Conservation (phyloP, 2,329 filamentous ascomycete species). For the Trichoderma semiorbis region DNA sequence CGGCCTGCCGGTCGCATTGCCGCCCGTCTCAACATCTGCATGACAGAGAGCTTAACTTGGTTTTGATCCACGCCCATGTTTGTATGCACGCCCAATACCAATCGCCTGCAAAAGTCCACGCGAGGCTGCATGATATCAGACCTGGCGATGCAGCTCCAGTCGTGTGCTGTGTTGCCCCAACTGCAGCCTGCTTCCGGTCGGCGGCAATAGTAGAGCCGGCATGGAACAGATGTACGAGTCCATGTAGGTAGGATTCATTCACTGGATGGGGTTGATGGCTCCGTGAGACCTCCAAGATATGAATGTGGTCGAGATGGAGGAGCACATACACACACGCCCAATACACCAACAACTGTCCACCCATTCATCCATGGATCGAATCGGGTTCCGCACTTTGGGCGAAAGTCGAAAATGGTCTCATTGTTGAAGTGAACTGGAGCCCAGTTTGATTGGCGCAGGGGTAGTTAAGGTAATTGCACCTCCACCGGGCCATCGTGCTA, state of each 20-base stretch:
- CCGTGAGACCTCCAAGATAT: background rate
- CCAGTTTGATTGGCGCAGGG: conserved; percentile 15
- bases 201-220: conserved; percentile 5
- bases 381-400: background rate
- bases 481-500: background rate
- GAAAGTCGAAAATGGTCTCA: background rate
- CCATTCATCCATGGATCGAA: background rate
- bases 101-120: background rate
- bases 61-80: background rate
- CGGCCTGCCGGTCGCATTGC: conserved; percentile 15
- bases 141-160: background rate
- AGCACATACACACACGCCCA: background rate
- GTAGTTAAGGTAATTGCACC: conserved; percentile 1
- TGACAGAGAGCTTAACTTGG: background rate
- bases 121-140: conserved; percentile 10
- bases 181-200: background rate
- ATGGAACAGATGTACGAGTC: background rate
- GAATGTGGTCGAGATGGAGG: background rate
- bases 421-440: background rate
- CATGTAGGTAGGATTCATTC: background rate
- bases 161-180: background rate
- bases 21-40: conserved; percentile 7
- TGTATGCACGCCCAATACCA: background rate
- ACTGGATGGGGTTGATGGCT: background rate
- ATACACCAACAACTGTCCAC: background rate